phyloP scores from a whole-genome alignment of 331 rosid genomes.

The Erythrophleum ivorense region DNA sequence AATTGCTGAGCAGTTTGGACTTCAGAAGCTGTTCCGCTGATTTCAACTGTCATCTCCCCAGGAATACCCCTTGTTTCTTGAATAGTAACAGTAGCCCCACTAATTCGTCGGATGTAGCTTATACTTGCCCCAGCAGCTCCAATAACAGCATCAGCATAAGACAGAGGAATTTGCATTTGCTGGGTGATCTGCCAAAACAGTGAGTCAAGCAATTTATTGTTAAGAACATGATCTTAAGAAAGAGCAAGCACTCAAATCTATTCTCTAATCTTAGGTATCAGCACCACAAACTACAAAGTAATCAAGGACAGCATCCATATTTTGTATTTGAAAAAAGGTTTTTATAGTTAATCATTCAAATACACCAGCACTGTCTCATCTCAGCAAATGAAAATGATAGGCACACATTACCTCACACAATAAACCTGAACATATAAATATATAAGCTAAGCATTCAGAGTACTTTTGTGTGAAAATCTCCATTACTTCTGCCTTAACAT shows the following conservation, averaged over 20 bases:
- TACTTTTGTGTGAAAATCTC: constrained; percentile 17
- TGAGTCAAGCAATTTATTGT: constrained; percentile 19
- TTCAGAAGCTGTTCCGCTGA: constrained; percentile 93
- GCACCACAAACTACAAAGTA: not conserved
- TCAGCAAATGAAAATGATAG: constrained; percentile 21
- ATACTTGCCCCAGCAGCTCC: constrained; percentile 95
- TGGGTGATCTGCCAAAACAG: constrained; percentile 77
- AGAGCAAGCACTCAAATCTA: not conserved
- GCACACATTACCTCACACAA: not conserved
- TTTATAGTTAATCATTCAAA: not conserved
- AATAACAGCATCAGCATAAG: constrained; percentile 95
- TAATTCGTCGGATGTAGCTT: constrained; percentile 94
- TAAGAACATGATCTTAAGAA: not conserved
- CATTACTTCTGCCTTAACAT: constrained; percentile 13
- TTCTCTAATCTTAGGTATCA: constrained; percentile 10
- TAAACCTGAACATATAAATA: constrained; percentile 4
- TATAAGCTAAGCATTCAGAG: not conserved
- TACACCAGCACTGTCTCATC: not conserved
- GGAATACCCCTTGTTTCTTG: constrained; percentile 99
- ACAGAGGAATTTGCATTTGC: constrained; percentile 92
- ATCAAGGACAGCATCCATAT: constrained; percentile 21
- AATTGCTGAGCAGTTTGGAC: constrained; percentile 97
- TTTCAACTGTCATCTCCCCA: constrained; percentile 98
- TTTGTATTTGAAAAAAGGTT: constrained; percentile 16
- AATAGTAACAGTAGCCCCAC: constrained; percentile 94